Evolutionary conservation across 2,329 filamentous ascomycete genomes (phyloP).

Genomic region (Hirsutella thompsonii): DNA sequence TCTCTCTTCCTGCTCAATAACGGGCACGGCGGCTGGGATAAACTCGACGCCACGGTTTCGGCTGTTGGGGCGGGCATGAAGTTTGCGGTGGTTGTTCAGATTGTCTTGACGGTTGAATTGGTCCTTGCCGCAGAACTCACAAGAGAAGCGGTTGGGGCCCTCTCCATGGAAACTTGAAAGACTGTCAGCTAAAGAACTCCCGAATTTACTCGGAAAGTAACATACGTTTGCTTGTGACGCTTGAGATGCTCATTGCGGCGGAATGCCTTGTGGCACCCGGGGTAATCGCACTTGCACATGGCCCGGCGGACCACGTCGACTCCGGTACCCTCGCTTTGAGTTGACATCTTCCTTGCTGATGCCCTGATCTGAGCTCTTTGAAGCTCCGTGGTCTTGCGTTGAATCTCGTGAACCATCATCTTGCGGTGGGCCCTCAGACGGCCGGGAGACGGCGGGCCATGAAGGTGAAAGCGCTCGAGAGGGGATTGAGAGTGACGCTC

Average conservation of each 20-base stretch:
- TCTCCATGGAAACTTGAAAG: constrained; percentile 21
- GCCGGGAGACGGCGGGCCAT: constrained; percentile 19
- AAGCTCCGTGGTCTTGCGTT: constrained; percentile 30
- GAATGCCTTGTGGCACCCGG: constrained; percentile 34
- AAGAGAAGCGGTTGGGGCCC: constrained; percentile 24
- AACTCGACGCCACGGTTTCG: constrained; percentile 26
- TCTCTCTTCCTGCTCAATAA: constrained; percentile 27
- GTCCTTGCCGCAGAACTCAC: constrained; percentile 28
- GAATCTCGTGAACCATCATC: constrained; percentile 27
- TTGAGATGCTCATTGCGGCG: constrained; percentile 43
- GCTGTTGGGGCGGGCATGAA: constrained; percentile 25
- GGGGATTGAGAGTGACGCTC: constrained; percentile 23
- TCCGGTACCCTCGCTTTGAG: constrained; percentile 14
- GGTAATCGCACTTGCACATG: constrained; percentile 32
- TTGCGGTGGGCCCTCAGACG: constrained; percentile 23
- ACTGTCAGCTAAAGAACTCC: too few species aligned
- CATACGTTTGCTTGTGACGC: constrained; percentile 39
- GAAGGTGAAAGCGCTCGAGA: constrained; percentile 16
- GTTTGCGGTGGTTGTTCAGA: constrained; percentile 28
- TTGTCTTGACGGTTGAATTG: constrained; percentile 29
- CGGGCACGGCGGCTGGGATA: constrained; percentile 23
- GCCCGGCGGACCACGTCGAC: constrained; percentile 24
- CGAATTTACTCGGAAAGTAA: constrained; percentile 4
- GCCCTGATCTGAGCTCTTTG: constrained; percentile 26
- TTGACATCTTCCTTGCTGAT: constrained; percentile 15